A percentile compares a stretch with the other conserved stretches of the same genome.
These are phyloP conservation scores for Basipetospora chlamydospora DNA, from an alignment of 2,329 filamentous ascomycete species.

Conservation along the genomic window DNA sequence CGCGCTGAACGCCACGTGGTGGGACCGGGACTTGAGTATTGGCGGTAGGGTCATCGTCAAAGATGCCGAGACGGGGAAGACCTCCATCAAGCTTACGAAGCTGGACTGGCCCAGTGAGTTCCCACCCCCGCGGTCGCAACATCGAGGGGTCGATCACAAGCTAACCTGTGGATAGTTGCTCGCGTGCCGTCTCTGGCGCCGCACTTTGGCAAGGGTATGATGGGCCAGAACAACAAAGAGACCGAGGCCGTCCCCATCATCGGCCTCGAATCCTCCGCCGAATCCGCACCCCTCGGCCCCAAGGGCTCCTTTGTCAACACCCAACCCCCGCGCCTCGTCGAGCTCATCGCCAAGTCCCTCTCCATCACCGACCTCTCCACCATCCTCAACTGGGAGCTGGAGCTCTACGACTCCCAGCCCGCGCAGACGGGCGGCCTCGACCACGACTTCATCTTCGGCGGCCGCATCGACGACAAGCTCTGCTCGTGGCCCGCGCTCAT, in stretches of 20 bases:
- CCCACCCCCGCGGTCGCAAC: not conserved
- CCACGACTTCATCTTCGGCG: constrained; percentile 87
- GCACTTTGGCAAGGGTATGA: constrained; percentile 72
- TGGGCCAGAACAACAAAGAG: constrained; percentile 61
- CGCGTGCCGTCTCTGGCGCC: constrained; percentile 82
- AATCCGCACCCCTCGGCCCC: constrained; percentile 40
- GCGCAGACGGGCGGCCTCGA: constrained; percentile 73
- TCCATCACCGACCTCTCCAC: constrained; percentile 48
- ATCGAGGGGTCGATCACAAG: not conserved
- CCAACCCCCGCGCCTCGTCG: constrained; percentile 74
- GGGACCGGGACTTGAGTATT: constrained; percentile 87
- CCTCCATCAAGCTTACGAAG: constrained; percentile 70
- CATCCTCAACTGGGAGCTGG: constrained; percentile 93
- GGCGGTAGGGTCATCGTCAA: constrained; percentile 80
- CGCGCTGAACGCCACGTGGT: constrained; percentile 80
- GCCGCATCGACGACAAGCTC: constrained; percentile 93
- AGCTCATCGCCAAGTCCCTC: constrained; percentile 67
- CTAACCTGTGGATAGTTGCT: constrained; percentile 37
- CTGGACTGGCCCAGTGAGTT: constrained; percentile 62
- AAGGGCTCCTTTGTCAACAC: constrained; percentile 62
- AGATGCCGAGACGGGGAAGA: constrained; percentile 58
- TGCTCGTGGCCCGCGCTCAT: constrained; percentile 87
- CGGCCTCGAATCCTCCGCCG: constrained; percentile 62
- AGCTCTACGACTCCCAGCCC: constrained; percentile 83
- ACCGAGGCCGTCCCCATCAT: constrained; percentile 92